phyloP scores from a whole-genome alignment of 768 basidiomycete genomes.

The Lyophyllum decastes region DNA sequence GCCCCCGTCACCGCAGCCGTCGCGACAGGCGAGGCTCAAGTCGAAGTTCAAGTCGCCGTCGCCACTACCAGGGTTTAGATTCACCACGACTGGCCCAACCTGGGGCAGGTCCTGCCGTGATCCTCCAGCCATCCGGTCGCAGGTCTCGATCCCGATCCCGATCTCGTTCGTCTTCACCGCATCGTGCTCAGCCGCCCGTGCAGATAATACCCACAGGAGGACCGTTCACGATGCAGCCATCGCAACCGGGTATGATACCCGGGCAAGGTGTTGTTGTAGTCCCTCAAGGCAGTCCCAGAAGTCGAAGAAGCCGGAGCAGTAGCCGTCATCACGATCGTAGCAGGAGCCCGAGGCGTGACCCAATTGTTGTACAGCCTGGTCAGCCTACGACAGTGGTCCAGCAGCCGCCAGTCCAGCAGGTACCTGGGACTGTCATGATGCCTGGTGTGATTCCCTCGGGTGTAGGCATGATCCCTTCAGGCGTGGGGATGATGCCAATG shows the following conservation, averaged over 20 bases:
- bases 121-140: background rate
- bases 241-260: background rate
- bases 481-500: background rate
- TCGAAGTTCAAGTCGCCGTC: background rate
- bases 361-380: background rate
- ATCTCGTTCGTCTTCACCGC: conserved; percentile 3
- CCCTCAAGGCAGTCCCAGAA: background rate
- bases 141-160: background rate
- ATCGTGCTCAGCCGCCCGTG: background rate
- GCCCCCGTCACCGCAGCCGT: background rate
- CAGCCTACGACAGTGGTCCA: background rate
- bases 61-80: background rate
- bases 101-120: background rate
- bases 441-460: no score
- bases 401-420: background rate
- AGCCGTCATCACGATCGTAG: background rate
- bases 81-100: background rate
- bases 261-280: background rate
- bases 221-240: background rate
- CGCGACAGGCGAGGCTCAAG: background rate
- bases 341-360: background rate
- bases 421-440: background rate
- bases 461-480: background rate
- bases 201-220: background rate
- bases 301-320: background rate